Evolutionary conservation across 805 yeast species (phyloP).

Genomic region (Lipomyces starkeyi): DNA sequence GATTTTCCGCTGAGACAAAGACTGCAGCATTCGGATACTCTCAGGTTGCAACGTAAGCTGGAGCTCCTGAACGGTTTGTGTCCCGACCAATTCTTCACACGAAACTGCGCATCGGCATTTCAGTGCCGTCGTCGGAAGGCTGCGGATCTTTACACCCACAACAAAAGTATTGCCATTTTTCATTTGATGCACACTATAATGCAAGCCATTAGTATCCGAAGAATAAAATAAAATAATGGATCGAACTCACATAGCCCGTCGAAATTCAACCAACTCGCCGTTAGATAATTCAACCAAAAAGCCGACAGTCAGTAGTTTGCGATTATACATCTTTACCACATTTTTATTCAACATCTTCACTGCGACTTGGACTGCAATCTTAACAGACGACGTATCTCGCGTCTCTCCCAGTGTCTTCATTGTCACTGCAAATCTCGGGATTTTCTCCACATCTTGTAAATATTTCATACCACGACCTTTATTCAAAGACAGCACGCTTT

Average conservation of each 20-base stretch:
- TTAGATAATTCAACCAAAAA: slow-evolving; percentile 44
- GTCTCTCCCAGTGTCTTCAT: slow-evolving; percentile 22
- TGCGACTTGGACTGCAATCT: slow-evolving; percentile 40
- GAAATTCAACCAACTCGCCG: slow-evolving; percentile 54
- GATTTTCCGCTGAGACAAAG: background rate
- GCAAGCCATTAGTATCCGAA: background rate
- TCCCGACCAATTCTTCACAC: slow-evolving; percentile 28
- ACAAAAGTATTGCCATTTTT: slow-evolving; percentile 14
- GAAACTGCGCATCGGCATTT: slow-evolving; percentile 20
- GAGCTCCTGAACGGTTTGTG: slow-evolving; percentile 12
- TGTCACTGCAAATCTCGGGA: slow-evolving; percentile 50
- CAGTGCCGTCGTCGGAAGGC: slow-evolving; percentile 6
- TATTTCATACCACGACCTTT: slow-evolving; percentile 53
- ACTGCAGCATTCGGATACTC: slow-evolving; percentile 14
- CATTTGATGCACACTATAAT: slow-evolving; percentile 14
- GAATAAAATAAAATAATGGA: background rate
- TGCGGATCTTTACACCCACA: background rate
- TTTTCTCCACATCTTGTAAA: slow-evolving; percentile 43
- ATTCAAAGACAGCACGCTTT: slow-evolving; percentile 50
- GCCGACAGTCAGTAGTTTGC: slow-evolving; percentile 44
- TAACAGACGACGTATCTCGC: slow-evolving; percentile 27
- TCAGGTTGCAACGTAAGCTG: slow-evolving; percentile 10
- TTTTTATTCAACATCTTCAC: slow-evolving; percentile 37
- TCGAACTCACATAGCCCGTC: slow-evolving; percentile 47
- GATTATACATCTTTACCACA: slow-evolving; percentile 39